Conservation (phyloP, 441 rosid species). For the Cnidoscolus chayamansa region DNA sequence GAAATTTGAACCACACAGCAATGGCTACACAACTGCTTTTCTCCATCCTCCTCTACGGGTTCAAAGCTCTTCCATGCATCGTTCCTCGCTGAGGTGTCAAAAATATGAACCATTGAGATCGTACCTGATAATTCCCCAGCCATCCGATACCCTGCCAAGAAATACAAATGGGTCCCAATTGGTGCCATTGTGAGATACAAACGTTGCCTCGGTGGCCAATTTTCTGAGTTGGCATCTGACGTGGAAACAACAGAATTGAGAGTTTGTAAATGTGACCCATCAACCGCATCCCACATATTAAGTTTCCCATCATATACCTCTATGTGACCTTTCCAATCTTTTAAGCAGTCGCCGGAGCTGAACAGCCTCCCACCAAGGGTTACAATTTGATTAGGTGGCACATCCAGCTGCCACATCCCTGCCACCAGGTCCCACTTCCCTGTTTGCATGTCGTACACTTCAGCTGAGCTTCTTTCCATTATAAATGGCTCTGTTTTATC, state of each 20-base stretch:
- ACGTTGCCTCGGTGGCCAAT: slow-evolving; percentile 30
- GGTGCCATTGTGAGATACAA: slow-evolving; percentile 51
- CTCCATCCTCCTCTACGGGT: slow-evolving; percentile 36
- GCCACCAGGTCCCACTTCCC: slow-evolving; percentile 44
- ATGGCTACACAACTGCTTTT: slow-evolving; percentile 54
- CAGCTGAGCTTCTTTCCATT: slow-evolving; percentile 48
- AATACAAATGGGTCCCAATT: slow-evolving; percentile 40
- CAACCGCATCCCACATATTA: slow-evolving; percentile 48
- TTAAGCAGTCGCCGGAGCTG: slow-evolving; percentile 57
- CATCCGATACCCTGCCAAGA: slow-evolving; percentile 40
- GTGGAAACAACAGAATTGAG: slow-evolving; percentile 24
- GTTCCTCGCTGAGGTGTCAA: slow-evolving; percentile 32
- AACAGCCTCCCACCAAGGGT: slow-evolving; percentile 33
- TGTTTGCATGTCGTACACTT: slow-evolving; percentile 33
- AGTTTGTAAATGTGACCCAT: slow-evolving; percentile 34
- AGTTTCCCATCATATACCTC: slow-evolving; percentile 40
- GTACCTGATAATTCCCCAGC: slow-evolving; percentile 29
- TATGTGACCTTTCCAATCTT: slow-evolving; percentile 59
- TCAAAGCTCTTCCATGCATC: slow-evolving; percentile 46
- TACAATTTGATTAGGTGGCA: slow-evolving; percentile 58
- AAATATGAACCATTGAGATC: slow-evolving; percentile 31
- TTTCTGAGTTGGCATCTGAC: slow-evolving; percentile 3
- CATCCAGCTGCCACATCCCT: slow-evolving; percentile 56
- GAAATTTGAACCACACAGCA: slow-evolving; percentile 43
- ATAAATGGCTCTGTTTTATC: slow-evolving; percentile 29